Percentiles rank a stretch among this genome's conserved stretches.
Evolutionary conservation across 495 filamentous ascomycete genomes (phyloP).

Genomic region (Aspergillus heteromorphus): DNA sequence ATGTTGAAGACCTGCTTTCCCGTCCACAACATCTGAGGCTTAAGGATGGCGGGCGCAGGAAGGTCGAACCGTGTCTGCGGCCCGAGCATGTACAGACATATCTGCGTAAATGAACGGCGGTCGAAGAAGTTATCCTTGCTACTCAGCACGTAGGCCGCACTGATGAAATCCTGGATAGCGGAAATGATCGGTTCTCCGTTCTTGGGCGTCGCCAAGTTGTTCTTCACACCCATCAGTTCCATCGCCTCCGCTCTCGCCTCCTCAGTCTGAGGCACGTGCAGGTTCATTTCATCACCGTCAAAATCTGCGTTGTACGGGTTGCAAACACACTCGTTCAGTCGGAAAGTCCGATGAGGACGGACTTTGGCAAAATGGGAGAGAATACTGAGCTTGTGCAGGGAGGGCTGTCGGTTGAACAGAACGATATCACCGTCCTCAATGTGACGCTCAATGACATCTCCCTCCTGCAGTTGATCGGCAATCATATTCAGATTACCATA

Average conservation of each 20-base stretch:
- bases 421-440: slow-evolving; percentile 95
- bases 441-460: slow-evolving; percentile 90
- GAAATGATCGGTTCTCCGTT: slow-evolving; percentile 98
- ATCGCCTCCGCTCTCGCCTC: slow-evolving; percentile 94
- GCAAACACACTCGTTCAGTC: slow-evolving; percentile 96
- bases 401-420: slow-evolving; percentile 96
- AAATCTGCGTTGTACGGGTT: slow-evolving; percentile 99
- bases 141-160: slow-evolving; percentile 83
- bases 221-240: slow-evolving; percentile 95
- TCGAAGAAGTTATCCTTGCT: slow-evolving; percentile 93
- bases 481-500: slow-evolving; percentile 61
- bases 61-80: slow-evolving; percentile 75
- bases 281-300: slow-evolving; percentile 98
- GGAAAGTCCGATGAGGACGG: slow-evolving; percentile 92
- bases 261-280: slow-evolving; percentile 97
- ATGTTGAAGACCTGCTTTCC: slow-evolving; percentile 97
- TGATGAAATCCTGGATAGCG: slow-evolving; percentile 98
- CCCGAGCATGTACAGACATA: slow-evolving; percentile 91
- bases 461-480: slow-evolving; percentile 67
- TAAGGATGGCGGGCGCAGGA: slow-evolving; percentile 77
- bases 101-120: slow-evolving; percentile 75
- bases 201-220: slow-evolving; percentile 91
- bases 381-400: slow-evolving; percentile 96
- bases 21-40: slow-evolving; percentile 87
- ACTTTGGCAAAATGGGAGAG: slow-evolving; percentile 90